Conservation (phyloP, 805 yeast genomes). For the Saccharomycopsis schoenii region DNA sequence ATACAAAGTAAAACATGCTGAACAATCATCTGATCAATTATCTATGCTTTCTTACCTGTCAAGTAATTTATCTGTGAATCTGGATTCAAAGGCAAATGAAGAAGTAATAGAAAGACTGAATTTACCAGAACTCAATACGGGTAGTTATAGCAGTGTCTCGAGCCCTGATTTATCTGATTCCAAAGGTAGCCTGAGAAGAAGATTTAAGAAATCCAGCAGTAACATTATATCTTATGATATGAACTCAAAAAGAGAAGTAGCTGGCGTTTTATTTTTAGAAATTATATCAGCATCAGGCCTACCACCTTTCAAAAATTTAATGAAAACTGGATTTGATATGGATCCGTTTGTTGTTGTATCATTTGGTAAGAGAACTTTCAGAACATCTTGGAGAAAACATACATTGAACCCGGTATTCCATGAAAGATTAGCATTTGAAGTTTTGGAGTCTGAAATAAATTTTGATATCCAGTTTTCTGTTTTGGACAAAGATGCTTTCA, state of each 20-base stretch:
- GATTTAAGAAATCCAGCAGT: neutral
- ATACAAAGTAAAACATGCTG: neutral
- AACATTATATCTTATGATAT: constrained; percentile 27
- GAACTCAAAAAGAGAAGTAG: constrained; percentile 29
- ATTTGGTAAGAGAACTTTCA: constrained; percentile 77
- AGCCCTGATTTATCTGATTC: neutral
- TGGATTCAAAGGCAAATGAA: neutral
- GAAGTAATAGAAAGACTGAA: neutral
- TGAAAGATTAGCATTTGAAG: constrained; percentile 72
- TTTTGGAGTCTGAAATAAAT: constrained; percentile 52
- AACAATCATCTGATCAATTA: neutral
- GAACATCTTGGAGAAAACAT: constrained; percentile 79
- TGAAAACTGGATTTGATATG: constrained; percentile 80
- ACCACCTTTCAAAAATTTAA: constrained; percentile 60
- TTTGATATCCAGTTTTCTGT: constrained; percentile 64
- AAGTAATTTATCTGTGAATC: neutral
- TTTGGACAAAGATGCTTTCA: constrained; percentile 74
- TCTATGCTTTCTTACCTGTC: constrained; percentile 3
- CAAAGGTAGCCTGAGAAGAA: neutral
- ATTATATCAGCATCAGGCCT: constrained; percentile 63
- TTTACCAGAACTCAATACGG: neutral
- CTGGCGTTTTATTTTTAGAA: constrained; percentile 72
- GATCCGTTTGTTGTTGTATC: constrained; percentile 93
- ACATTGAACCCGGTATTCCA: constrained; percentile 74
- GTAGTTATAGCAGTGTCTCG: neutral